A percentile compares a stretch with the other conserved stretches of the same genome.
Conservation (phyloP, 179 eudicot species). For the Pouteria campechiana region DNA sequence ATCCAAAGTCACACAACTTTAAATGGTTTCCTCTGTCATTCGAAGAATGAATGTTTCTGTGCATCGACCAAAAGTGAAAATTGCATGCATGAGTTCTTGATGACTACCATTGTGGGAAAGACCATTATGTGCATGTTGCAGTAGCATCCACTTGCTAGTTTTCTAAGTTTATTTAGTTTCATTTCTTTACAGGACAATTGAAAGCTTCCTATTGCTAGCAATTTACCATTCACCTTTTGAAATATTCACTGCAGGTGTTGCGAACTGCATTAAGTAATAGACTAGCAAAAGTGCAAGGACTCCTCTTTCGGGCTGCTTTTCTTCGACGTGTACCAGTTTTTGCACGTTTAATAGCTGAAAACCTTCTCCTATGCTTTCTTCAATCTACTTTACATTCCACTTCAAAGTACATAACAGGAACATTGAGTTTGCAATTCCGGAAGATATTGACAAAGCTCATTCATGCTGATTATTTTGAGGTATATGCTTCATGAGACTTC, state of each 20-base stretch:
- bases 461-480: conserved; percentile 94
- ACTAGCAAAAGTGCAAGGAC: conserved; percentile 96
- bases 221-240: too few species aligned
- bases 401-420: conserved; percentile 90
- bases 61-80: too few species aligned
- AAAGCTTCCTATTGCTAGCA: too few species aligned
- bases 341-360: conserved; percentile 79
- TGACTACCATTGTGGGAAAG: too few species aligned
- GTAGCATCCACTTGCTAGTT: too few species aligned
- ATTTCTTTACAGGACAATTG: too few species aligned
- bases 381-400: conserved; percentile 82
- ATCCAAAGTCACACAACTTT: too few species aligned
- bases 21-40: too few species aligned
- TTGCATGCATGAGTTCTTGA: too few species aligned
- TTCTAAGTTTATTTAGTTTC: too few species aligned
- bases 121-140: too few species aligned
- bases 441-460: conserved; percentile 88
- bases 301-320: conserved; percentile 95
- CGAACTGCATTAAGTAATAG: conserved; percentile 93
- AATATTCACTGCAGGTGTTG: conserved; percentile 81
- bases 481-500: conserved; percentile 9
- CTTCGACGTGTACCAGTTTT: conserved; percentile 88
- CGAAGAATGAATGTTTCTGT: too few species aligned
- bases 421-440: conserved; percentile 78
- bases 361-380: conserved; percentile 77